A percentile compares a stretch with the other conserved stretches of the same genome.
Evolutionary conservation across 495 filamentous ascomycete species (phyloP).

Genomic region (Pyrenula massariospora): DNA sequence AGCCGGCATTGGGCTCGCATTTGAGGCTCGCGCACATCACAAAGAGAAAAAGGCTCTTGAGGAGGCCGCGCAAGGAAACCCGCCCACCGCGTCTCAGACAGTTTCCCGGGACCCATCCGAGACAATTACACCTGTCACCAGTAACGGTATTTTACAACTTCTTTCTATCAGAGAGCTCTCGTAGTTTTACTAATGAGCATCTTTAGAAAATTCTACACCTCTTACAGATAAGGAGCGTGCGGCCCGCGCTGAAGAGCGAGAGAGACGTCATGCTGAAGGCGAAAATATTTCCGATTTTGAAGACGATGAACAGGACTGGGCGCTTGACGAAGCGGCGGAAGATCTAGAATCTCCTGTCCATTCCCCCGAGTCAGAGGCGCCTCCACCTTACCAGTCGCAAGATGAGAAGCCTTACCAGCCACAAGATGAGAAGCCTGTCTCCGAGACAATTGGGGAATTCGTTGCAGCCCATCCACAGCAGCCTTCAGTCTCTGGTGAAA

Average conservation of each 20-base stretch:
- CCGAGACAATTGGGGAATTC: background rate
- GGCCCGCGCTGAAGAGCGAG: background rate
- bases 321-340: background rate
- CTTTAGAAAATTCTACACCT: background rate
- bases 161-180: no score
- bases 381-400: background rate
- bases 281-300: background rate
- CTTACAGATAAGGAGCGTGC: background rate
- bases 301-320: background rate
- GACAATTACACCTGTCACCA: background rate
- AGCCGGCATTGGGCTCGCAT: background rate
- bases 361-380: background rate
- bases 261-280: background rate
- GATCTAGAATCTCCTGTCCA: background rate
- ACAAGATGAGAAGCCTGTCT: background rate
- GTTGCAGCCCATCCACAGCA: conserved; percentile 9
- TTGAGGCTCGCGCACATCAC: background rate
- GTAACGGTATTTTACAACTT: background rate
- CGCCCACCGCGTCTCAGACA: background rate
- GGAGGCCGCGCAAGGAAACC: background rate
- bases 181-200: background rate
- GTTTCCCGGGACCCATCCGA: background rate
- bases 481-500: conserved; percentile 15
- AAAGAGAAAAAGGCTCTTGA: background rate
- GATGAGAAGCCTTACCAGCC: background rate